Evolutionary conservation across 257 asterid species (phyloP).

Genomic region (Nemophila menziesii): DNA sequence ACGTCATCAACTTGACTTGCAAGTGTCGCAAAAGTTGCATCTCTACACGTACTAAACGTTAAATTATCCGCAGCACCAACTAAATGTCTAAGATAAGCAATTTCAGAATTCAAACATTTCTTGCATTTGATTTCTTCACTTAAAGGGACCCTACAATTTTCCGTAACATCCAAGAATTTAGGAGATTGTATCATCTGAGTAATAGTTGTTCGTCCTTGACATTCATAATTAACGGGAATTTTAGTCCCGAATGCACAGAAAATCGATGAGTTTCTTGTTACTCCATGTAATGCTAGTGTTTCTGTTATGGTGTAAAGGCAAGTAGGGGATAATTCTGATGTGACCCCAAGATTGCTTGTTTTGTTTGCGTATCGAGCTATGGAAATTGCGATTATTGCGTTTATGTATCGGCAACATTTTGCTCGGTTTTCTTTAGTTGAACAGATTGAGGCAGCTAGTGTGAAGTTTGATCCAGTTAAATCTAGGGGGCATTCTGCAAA

Average conservation of each 20-base stretch:
- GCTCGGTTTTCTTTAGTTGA: slow-evolving; percentile 48
- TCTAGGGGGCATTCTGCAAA: slow-evolving; percentile 85
- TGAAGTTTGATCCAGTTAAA: slow-evolving; percentile 59
- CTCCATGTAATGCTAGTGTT: slow-evolving; percentile 63
- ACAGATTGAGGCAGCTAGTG: slow-evolving; percentile 71
- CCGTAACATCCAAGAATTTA: slow-evolving; percentile 40
- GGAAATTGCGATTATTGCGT: slow-evolving; percentile 69
- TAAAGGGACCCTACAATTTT: slow-evolving; percentile 52
- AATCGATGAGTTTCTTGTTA: slow-evolving; percentile 43
- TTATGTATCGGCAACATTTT: slow-evolving; percentile 84
- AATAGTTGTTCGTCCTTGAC: slow-evolving; percentile 71
- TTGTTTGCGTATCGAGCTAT: slow-evolving; percentile 64
- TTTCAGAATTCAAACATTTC: slow-evolving; percentile 73
- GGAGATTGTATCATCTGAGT: slow-evolving; percentile 67
- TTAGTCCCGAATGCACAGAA: slow-evolving; percentile 85
- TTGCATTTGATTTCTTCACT: slow-evolving; percentile 40
- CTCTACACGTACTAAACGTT: slow-evolving; percentile 86
- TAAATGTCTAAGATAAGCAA: slow-evolving; percentile 63
- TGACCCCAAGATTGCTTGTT: slow-evolving; percentile 59
- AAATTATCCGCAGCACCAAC: slow-evolving; percentile 60
- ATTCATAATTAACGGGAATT: slow-evolving; percentile 65
- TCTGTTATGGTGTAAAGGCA: slow-evolving; percentile 52
- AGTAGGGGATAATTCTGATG: slow-evolving; percentile 35
- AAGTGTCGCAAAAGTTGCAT: slow-evolving; percentile 76
- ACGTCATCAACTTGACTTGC: slow-evolving; percentile 64